A percentile compares a stretch with the other conserved stretches of the same genome.
These are phyloP conservation scores for Zopfochytrium polystomum DNA, from an alignment of 371 early-diverging fungal genomes.

Conservation along the genomic window DNA sequence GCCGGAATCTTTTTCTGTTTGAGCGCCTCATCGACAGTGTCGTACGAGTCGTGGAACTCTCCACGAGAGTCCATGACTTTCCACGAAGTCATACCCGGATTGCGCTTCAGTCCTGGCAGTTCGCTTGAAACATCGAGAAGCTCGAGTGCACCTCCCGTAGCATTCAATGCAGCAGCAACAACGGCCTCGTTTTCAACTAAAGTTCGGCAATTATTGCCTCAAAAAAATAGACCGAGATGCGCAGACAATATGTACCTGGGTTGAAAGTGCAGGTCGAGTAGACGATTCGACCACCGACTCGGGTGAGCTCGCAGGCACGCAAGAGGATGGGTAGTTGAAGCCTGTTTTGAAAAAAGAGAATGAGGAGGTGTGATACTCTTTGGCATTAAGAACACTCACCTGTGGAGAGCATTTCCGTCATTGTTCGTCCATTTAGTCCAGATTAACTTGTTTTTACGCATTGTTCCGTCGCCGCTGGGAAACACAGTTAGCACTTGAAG, in stretches of 20 bases:
- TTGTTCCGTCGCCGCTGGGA: conserved; percentile 95
- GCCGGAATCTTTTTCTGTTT: conserved; percentile 37
- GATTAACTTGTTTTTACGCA: conserved; percentile 93
- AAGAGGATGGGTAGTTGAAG: conserved; percentile 85
- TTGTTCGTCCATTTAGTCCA: conserved; percentile 84
- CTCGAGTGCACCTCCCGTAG: conserved; percentile 60
- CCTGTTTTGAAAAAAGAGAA: conserved; percentile 23
- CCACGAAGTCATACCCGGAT: conserved; percentile 81
- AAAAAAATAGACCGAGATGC: too few relatives aligned
- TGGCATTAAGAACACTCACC: conserved; percentile 40
- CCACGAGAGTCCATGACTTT: conserved; percentile 73
- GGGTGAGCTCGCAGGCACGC: conserved; percentile 84
- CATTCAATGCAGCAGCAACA: conserved; percentile 76
- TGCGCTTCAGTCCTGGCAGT: conserved; percentile 72
- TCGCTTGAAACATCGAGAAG: conserved; percentile 79
- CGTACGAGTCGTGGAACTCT: conserved; percentile 52
- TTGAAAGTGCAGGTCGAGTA: conserved; percentile 99
- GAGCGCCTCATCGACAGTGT: conserved; percentile 54
- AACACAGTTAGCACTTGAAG: background rate
- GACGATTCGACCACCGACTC: conserved; percentile 92
- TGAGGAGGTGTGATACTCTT: background rate
- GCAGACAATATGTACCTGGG: too few relatives aligned
- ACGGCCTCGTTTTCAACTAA: conserved; percentile 97
- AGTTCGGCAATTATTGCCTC: too few relatives aligned
- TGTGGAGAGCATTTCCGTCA: conserved; percentile 77